Percentiles rank a stretch among this genome's conserved stretches.
These are phyloP conservation scores for Mycena metata DNA, from an alignment of 768 basidiomycete genomes.

Conservation along the genomic window DNA sequence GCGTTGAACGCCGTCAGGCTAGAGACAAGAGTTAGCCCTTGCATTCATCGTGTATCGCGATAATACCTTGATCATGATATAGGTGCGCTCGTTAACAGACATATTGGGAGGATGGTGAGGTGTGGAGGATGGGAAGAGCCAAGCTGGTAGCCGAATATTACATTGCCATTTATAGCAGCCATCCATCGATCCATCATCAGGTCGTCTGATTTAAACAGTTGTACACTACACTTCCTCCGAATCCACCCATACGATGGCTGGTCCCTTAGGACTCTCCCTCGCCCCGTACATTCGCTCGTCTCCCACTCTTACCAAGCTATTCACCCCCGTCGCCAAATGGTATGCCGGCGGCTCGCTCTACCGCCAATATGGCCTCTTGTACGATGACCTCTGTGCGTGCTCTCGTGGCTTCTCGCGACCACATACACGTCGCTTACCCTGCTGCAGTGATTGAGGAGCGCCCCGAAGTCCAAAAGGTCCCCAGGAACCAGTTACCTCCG, in stretches of 20 bases:
- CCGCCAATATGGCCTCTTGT: constrained; percentile 89
- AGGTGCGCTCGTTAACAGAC: constrained; percentile 90
- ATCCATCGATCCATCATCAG: constrained; percentile 21
- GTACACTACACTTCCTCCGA: constrained; percentile 4
- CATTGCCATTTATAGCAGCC: not conserved
- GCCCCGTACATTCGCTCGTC: constrained; percentile 82
- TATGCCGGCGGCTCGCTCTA: constrained; percentile 88
- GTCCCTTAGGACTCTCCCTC: constrained; percentile 79
- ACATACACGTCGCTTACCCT: constrained; percentile 29
- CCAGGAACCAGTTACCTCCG: constrained; percentile 32
- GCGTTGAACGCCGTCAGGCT: constrained; percentile 99
- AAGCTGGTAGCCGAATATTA: constrained; percentile 21
- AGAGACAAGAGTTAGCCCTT: constrained; percentile 28
- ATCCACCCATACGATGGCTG: constrained; percentile 56
- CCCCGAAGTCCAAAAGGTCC: constrained; percentile 81
- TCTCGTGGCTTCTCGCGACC: constrained; percentile 27
- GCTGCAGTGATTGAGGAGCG: constrained; percentile 81
- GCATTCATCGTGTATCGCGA: not conserved
- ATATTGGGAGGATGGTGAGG: constrained; percentile 55
- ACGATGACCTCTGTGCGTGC: constrained; percentile 93
- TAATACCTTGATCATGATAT: constrained; percentile 98
- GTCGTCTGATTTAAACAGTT: not conserved
- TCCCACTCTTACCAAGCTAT: constrained; percentile 71
- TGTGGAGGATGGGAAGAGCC: not conserved
- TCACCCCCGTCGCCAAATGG: constrained; percentile 86